Base-by-base conservation (phyloP, 2,329 filamentous ascomycete species). In the Fusarium burgessii region DNA sequence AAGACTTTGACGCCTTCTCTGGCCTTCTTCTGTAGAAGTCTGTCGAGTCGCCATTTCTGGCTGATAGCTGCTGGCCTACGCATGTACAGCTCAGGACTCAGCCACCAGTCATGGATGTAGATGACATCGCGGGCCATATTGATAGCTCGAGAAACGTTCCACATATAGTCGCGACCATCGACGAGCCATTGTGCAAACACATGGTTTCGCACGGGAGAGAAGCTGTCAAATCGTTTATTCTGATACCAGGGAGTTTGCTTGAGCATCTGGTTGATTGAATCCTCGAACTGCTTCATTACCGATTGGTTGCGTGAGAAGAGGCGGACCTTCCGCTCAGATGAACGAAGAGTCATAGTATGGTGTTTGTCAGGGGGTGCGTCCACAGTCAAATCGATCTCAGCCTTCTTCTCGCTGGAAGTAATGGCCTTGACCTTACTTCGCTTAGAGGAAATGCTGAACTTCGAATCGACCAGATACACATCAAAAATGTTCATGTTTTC, bases 31-130 rank as follows among this genome's bases (percentile, higher is more conserved):
- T 97, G 93, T n/a, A 99, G 86, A 14, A 99, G 86, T 76, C 96
- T 89, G 81, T 99, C 96, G 11, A 99, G 87, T 57, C 96, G 91
- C 96, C 96, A 99, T 81, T 98, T 98, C 80, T 98, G 95, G 78
- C 95, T 98, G 81, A 98, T 98, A 47, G 93, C 94, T 27, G 96
- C 93, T 57, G 96, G 96, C 62, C 96, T 89, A 66, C 96, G 90
- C 90, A 98, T 91, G 83, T 99, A 99, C 46, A 99, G 84, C 81
- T 99, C 95, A 2, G 96, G 96, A 74, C 93, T 98, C 42, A 99
- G 84, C 96, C 96, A 99, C 96, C 96, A 99, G 80, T 98, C 96
- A 79, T 99, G 96, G 69, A 99, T 98, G 81, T 98, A 98, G 74
- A 99, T 95, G 68, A 98, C 95, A 82, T 98, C 96, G 76, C 93